Conservation (phyloP, 2,329 filamentous ascomycete genomes). For the Clarireedia homoeocarpa region DNA sequence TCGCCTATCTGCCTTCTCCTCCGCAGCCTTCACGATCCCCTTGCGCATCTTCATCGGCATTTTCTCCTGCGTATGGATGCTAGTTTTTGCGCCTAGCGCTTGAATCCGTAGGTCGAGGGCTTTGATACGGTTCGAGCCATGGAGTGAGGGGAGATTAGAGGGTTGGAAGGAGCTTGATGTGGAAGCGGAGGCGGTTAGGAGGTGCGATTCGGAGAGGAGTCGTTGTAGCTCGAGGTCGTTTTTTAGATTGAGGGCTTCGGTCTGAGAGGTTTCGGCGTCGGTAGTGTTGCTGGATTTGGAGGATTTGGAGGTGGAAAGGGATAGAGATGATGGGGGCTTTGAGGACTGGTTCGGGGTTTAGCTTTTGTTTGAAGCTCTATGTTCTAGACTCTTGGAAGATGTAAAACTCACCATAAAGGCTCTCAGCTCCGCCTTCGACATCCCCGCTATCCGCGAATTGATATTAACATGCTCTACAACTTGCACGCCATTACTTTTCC, state of each 20-base stretch:
- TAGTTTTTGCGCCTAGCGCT: slow-evolving; percentile 68
- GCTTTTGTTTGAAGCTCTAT: not conserved
- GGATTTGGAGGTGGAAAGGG: not conserved
- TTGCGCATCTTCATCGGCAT: slow-evolving; percentile 86
- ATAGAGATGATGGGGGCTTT: slow-evolving; percentile 21
- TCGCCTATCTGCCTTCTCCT: slow-evolving; percentile 58
- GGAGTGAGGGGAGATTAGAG: slow-evolving; percentile 37
- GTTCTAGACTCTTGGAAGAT: too few relatives aligned
- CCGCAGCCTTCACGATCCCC: slow-evolving; percentile 68
- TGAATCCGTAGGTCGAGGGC: slow-evolving; percentile 79
- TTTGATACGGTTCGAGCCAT: slow-evolving; percentile 68
- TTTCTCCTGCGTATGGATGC: slow-evolving; percentile 68
- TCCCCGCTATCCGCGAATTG: slow-evolving; percentile 26
- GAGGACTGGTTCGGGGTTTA: slow-evolving; percentile 20
- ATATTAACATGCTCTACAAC: slow-evolving; percentile 36
- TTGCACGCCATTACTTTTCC: slow-evolving; percentile 35
- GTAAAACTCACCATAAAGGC: slow-evolving; percentile 61
- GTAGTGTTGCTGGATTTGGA: not conserved
- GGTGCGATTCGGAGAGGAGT: slow-evolving; percentile 83
- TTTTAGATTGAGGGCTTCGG: slow-evolving; percentile 56
- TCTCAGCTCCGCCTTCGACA: slow-evolving; percentile 65
- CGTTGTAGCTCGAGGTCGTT: slow-evolving; percentile 90
- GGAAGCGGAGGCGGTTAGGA: slow-evolving; percentile 50
- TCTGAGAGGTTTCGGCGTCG: slow-evolving; percentile 12
- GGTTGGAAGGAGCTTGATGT: not conserved